Evolutionary conservation across 106 monocot genomes (phyloP).

Genomic region (Platanthera guangdongensis): DNA sequence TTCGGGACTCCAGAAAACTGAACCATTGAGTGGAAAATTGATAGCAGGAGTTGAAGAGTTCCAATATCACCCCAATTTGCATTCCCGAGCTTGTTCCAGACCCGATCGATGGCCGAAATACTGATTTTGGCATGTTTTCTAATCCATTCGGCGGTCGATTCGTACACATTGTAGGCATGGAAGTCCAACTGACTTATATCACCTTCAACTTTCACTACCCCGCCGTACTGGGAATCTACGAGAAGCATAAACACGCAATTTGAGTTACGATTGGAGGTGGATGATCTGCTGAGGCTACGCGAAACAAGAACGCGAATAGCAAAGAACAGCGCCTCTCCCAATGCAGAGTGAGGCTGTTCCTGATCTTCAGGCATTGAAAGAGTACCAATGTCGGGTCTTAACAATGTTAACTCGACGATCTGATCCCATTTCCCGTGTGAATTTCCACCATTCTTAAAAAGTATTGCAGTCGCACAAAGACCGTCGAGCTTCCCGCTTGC

Average conservation of each 20-base stretch:
- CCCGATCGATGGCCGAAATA: constrained; percentile 65
- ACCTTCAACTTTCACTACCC: constrained; percentile 73
- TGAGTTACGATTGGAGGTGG: constrained; percentile 41
- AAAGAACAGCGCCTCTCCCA: constrained; percentile 93
- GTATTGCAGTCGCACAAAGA: constrained; percentile 74
- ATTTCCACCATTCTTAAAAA: constrained; percentile 45
- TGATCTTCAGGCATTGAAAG: constrained; percentile 29
- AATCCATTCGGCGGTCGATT: constrained; percentile 77
- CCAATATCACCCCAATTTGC: constrained; percentile 93
- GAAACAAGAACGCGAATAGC: constrained; percentile 75
- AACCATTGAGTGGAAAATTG: constrained; percentile 70
- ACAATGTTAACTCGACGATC: constrained; percentile 69
- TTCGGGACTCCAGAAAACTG: constrained; percentile 78
- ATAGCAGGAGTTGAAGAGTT: constrained; percentile 68
- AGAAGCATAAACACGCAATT: constrained; percentile 78
- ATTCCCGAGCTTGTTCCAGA: constrained; percentile 94
- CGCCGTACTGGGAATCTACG: constrained; percentile 83
- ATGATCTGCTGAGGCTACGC: constrained; percentile 71
- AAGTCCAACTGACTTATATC: constrained; percentile 64
- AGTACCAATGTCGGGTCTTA: constrained; percentile 79
- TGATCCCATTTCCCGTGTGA: constrained; percentile 87
- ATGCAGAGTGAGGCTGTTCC: constrained; percentile 38
- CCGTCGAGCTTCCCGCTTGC: constrained; percentile 74
- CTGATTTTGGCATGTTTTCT: constrained; percentile 47
- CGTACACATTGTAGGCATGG: constrained; percentile 68